Evolutionary conservation across 352 stramenopile species (phyloP), one percentile per base, ranked within the genome.

Genomic region (Plasmopara halstedii): DNA sequence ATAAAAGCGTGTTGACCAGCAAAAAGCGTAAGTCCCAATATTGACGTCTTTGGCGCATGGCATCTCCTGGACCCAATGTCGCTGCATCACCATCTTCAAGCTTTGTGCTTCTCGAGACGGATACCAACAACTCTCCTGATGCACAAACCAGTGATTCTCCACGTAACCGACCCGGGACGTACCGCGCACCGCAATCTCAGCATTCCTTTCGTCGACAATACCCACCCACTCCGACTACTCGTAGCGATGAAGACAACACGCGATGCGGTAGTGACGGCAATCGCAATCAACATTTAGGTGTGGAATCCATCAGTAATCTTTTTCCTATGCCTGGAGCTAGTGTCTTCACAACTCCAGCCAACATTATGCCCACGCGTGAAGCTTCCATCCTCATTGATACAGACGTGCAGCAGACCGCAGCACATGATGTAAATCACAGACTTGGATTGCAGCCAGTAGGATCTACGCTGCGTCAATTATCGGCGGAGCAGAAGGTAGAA

Each of bases 351-450:
- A 89, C 73, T 44, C 73, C 74, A 14, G 70, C 73, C 42, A 89
- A 89, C 46, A 84, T 87, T 47, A 62, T 83, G 58, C 78, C 74
- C 35, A 83, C 78, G 32, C 47, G 75, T 10, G 70, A 89, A 45
- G 78, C 73, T n/a, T 82, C 73, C 13, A 85, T 89, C 46, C 66
- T 89, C 43, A 85, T 87, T 50, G 67, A 77, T 42, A 73, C 64
- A 17, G 73, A 88, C 54, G 62, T 70, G 15, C 67, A 80, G 49
- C 60, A 69, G 37, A 42, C 53, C 7, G 50, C 55, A 10, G 54
- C 41, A 14, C 50, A 61, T 19, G 52, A 64, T 22, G 33, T 50
- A 19, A 46, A 39, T 22, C 61, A 56, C 14, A n/a, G 52, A 21
- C 26, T 60, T 10, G 46, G 42, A 8, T 10, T 65, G 3, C 60